Conservation (phyloP, 2,329 filamentous ascomycete species). For the Fusarium sp. region DNA sequence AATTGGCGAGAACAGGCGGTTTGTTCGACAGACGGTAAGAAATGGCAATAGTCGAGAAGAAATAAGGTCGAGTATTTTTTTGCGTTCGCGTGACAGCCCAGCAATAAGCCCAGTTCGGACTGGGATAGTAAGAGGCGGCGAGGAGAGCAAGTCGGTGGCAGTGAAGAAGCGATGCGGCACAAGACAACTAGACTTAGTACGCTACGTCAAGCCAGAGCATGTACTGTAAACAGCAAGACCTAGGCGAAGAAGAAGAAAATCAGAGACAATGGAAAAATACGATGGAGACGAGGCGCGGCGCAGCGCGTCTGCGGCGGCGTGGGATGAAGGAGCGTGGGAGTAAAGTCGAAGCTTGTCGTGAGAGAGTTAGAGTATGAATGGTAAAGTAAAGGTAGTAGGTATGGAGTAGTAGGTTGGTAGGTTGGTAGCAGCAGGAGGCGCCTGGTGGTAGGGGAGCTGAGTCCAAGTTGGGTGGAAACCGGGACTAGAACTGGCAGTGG, state of each 20-base stretch:
- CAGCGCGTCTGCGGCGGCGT: slow-evolving; percentile 42
- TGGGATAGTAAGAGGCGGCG: slow-evolving; percentile 35
- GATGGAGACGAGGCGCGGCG: slow-evolving; percentile 40
- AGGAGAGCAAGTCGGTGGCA: slow-evolving; percentile 44
- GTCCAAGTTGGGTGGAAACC: slow-evolving; percentile 25
- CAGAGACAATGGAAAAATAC: slow-evolving; percentile 34
- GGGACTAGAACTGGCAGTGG: slow-evolving; percentile 23
- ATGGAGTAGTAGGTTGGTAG: slow-evolving; percentile 15
- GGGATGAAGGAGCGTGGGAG: slow-evolving; percentile 46
- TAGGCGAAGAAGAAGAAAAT: slow-evolving; percentile 35
- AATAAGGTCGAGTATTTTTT: slow-evolving; percentile 31
- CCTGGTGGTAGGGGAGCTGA: slow-evolving; percentile 44
- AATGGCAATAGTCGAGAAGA: slow-evolving; percentile 25
- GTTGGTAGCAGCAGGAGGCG: slow-evolving; percentile 39
- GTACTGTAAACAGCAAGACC: slow-evolving; percentile 36
- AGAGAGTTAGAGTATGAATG: slow-evolving; percentile 27
- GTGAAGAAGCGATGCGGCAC: slow-evolving; percentile 46
- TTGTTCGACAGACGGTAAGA: slow-evolving; percentile 34
- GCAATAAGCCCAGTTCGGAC: slow-evolving; percentile 38
- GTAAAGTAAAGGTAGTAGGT: slow-evolving; percentile 40
- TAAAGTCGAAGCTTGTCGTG: slow-evolving; percentile 47
- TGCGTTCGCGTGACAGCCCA: slow-evolving; percentile 47
- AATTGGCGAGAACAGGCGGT: slow-evolving; percentile 44
- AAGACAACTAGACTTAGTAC: slow-evolving; percentile 38
- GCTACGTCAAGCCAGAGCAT: slow-evolving; percentile 41